Conservation (phyloP, 2,329 filamentous ascomycete species). For the Pezicula radicicola region DNA sequence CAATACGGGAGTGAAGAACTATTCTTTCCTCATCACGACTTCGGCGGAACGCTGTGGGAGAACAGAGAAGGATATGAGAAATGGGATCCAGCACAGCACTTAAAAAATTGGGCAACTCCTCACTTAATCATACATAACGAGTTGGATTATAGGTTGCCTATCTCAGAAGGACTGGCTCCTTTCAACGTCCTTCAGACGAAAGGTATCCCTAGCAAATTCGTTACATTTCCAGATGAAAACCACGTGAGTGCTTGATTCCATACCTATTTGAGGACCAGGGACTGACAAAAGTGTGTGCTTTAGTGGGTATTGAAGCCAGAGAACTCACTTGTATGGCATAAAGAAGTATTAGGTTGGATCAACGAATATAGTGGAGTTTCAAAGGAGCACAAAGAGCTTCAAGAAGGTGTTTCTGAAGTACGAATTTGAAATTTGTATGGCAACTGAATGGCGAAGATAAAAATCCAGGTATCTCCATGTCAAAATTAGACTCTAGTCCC, state of each 20-base stretch:
- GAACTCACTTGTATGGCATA: conserved; percentile 88
- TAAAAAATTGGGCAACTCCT: conserved; percentile 64
- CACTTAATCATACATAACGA: conserved; percentile 89
- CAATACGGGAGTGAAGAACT: conserved; percentile 65
- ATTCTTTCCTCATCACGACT: conserved; percentile 67
- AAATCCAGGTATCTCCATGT: too few species aligned
- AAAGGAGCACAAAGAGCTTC: conserved; percentile 1
- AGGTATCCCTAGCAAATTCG: conserved; percentile 59
- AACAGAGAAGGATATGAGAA: conserved; percentile 61
- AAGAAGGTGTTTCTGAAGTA: not conserved
- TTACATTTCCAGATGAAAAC: conserved; percentile 69
- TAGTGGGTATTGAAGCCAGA: conserved; percentile 87
- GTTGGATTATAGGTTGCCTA: conserved; percentile 82
- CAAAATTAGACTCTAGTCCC: too few species aligned
- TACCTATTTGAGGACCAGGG: not conserved
- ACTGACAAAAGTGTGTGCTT: conserved; percentile 5
- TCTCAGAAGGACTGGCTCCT: conserved; percentile 70
- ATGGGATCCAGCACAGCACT: conserved; percentile 61
- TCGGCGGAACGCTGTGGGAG: conserved; percentile 53
- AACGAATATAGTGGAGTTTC: conserved; percentile 56
- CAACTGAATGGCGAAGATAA: too few species aligned
- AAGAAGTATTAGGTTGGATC: conserved; percentile 77
- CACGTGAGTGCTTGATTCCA: conserved; percentile 37
- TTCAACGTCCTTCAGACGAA: conserved; percentile 63
- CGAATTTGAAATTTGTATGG: not conserved